These are phyloP conservation scores for Lignosus rhinocerotis DNA, from an alignment of 1,284 basidiomycete genomes.

Conservation along the genomic window DNA sequence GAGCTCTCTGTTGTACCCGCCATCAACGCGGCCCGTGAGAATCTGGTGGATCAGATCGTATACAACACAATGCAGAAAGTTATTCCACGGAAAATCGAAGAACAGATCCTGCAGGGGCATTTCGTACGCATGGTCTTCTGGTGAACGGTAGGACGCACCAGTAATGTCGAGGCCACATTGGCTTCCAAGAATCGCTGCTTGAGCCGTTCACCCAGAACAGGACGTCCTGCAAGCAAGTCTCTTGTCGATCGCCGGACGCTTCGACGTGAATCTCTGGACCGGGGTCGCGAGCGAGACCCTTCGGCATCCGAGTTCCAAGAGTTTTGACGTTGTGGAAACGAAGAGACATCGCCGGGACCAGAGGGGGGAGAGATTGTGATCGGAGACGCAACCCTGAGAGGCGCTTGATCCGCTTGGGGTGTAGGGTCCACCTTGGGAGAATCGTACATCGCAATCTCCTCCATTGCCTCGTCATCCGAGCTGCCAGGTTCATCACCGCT, in stretches of 20 bases:
- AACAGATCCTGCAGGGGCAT: slow-evolving; percentile 72
- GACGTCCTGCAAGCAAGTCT: slow-evolving; percentile 31
- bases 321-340: slow-evolving; percentile 28
- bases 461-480: slow-evolving; percentile 74
- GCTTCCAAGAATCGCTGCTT: slow-evolving; percentile 77
- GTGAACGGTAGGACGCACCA: slow-evolving; percentile 53
- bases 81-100: slow-evolving; percentile 97
- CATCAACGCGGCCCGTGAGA: slow-evolving; percentile 82
- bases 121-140: slow-evolving; percentile 1
- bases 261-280: slow-evolving; percentile 50
- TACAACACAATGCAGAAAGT: slow-evolving; percentile 96
- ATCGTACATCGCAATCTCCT: slow-evolving; percentile 74
- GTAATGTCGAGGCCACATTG: slow-evolving; percentile 69
- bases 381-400: slow-evolving; percentile 9
- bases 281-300: slow-evolving; percentile 35
- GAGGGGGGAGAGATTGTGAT: slow-evolving; percentile 15
- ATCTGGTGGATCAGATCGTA: slow-evolving; percentile 98
- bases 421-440: slow-evolving; percentile 35
- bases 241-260: slow-evolving; percentile 49
- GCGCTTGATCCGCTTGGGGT: slow-evolving; percentile 1
- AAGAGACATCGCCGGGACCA: slow-evolving; percentile 26
- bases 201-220: slow-evolving; percentile 73
- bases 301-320: slow-evolving; percentile 39
- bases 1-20: slow-evolving; percentile 78
- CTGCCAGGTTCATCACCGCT: slow-evolving; percentile 66